Evolutionary conservation across 2,329 filamentous ascomycete genomes (phyloP), one percentile per base, ranked within the genome.

Genomic region (Didymella lethalis): DNA sequence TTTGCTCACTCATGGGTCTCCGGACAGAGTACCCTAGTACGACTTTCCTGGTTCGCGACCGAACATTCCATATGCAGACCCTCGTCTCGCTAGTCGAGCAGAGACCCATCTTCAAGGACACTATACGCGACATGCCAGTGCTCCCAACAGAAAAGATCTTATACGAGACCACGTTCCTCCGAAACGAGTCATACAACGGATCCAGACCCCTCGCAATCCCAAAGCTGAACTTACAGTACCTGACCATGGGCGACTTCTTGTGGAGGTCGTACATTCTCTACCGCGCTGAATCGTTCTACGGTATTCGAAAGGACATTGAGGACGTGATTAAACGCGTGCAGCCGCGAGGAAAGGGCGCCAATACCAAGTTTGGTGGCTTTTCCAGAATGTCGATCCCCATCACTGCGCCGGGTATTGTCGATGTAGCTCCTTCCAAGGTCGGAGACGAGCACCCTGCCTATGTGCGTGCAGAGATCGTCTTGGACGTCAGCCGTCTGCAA

Each of bases 211-310:
- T 99, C 57, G 92, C 95, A 2, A 87, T 99, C 43, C 95, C 95
- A 2, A 99, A 99, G 75, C 80, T 98, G 45, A 99, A 97, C 68
- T 81, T 99, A 28, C 95, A 99, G 73, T 99, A 99, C 77, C 83
- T 99, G 14, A 96, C 93, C 2, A 87, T 97, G 49, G 93, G 93
- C 2, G 95, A 99, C 76, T 99, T 99, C 69, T 80, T 99, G n/a
- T 99, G 93, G 93, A 87, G 96, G 62, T 93, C 94, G 0, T 89
- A 98, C 70, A 84, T 96, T 14, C 82, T 99, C 8, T 95, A 97
- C 74, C 88, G 94, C 40, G 91, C 89, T 58, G 95, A 99, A 76
- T 86, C 94, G 0, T 97, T 98, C 75, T 98, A 96, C 75, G 91
- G 92, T 60, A 94, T 99, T 59, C 88, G 93, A 45, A 94, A 93